These are phyloP conservation scores for Schizosaccharomyces osmophilus DNA, from an alignment of 805 yeast genomes.

Conservation along the genomic window DNA sequence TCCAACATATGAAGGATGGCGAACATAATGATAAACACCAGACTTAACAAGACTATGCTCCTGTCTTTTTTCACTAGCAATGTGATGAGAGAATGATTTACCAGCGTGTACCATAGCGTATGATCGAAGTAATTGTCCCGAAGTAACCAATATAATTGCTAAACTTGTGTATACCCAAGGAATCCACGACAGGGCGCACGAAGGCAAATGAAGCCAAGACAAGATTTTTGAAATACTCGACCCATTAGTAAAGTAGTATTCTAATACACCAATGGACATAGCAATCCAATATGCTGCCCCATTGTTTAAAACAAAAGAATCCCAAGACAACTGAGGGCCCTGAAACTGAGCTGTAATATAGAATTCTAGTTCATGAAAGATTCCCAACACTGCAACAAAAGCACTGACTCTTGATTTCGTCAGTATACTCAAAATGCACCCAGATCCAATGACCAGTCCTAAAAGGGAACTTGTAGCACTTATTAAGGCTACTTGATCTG, in stretches of 20 bases:
- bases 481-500: neutral
- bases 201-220: neutral
- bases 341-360: slow-evolving; percentile 57
- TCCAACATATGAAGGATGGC: slow-evolving; percentile 87
- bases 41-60: slow-evolving; percentile 45
- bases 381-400: slow-evolving; percentile 28
- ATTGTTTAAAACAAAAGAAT: neutral
- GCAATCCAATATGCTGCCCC: neutral
- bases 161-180: neutral
- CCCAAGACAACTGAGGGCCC: slow-evolving; percentile 11
- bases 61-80: slow-evolving; percentile 26
- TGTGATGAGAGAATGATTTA: slow-evolving; percentile 58
- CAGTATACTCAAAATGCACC: neutral
- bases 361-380: slow-evolving; percentile 68
- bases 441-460: neutral
- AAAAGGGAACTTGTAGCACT: neutral
- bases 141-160: slow-evolving; percentile 27
- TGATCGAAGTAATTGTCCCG: slow-evolving; percentile 49
- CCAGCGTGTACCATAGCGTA: slow-evolving; percentile 76
- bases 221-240: slow-evolving; percentile 34
- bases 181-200: neutral
- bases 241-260: slow-evolving; percentile 45
- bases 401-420: slow-evolving; percentile 7
- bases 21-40: slow-evolving; percentile 40
- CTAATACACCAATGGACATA: slow-evolving; percentile 4